Evolutionary conservation across 2,329 filamentous ascomycete genomes (phyloP).

Genomic region (Penicillium thymicola): DNA sequence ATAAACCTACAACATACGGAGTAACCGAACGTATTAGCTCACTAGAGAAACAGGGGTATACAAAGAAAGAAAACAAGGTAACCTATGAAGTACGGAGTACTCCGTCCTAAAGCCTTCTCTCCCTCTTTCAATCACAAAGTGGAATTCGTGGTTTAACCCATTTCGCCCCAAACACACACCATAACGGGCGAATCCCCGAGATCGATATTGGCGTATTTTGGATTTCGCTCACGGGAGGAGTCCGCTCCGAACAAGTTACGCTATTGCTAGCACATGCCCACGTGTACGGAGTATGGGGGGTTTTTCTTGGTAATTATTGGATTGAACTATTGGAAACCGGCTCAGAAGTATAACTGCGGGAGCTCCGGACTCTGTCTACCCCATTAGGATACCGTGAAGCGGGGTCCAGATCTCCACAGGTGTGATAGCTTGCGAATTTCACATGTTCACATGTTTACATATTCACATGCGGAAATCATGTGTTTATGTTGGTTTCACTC

Average conservation of each 20-base stretch:
- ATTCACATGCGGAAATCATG: background rate
- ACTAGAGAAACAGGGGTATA: background rate
- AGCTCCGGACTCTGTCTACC: background rate
- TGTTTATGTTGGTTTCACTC: background rate
- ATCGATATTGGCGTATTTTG: background rate
- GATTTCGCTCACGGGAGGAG: background rate
- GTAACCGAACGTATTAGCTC: background rate
- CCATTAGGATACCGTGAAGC: background rate
- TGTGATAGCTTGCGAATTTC: background rate
- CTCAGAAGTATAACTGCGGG: background rate
- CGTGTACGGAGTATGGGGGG: background rate
- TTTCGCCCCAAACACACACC: background rate
- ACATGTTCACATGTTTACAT: constrained; percentile 2
- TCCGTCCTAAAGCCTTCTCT: background rate
- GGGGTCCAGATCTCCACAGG: background rate
- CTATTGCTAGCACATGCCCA: background rate
- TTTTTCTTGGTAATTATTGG: background rate
- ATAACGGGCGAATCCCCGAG: background rate
- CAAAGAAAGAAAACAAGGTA: background rate
- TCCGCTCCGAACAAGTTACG: background rate
- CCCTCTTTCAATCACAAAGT: background rate
- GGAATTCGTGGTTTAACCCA: background rate
- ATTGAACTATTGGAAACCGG: background rate
- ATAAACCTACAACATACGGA: background rate
- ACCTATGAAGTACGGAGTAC: background rate